Conservation (phyloP, 306 rosid genomes). For the Cicer judaicum region DNA sequence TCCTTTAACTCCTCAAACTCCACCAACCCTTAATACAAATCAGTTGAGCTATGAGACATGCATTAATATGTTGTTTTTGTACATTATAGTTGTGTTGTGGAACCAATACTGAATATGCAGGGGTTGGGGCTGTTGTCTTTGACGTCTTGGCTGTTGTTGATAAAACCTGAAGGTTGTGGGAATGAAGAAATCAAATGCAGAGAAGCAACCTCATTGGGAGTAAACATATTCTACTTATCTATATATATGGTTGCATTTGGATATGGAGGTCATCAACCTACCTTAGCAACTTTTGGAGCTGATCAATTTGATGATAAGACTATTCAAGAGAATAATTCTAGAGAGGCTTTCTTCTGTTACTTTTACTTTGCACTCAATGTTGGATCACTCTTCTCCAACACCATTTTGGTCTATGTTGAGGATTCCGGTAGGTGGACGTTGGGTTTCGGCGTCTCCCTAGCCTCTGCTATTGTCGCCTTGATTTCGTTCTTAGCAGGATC, state of each 20-base stretch:
- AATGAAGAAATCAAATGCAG: conserved; percentile 36
- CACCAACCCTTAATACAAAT: no score
- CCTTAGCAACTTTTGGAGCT: conserved; percentile 67
- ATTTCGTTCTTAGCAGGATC: conserved; percentile 46
- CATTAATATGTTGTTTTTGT: not conserved
- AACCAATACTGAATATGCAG: conserved; percentile 18
- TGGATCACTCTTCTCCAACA: conserved; percentile 68
- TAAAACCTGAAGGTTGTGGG: conserved; percentile 60
- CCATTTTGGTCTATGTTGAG: conserved; percentile 59
- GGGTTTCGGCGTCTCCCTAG: conserved; percentile 55
- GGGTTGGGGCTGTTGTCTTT: conserved; percentile 61
- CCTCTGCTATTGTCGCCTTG: conserved; percentile 56
- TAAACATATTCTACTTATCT: conserved; percentile 52
- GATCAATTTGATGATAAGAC: conserved; percentile 58
- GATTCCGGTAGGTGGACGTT: conserved; percentile 59
- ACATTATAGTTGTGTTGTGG: not conserved
- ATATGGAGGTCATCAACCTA: conserved; percentile 71
- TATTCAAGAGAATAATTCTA: conserved; percentile 3
- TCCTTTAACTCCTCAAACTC: no score
- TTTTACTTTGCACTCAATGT: conserved; percentile 69
- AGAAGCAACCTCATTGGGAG: conserved; percentile 48
- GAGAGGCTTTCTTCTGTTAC: conserved; percentile 57
- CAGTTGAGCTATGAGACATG: not conserved
- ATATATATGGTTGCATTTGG: conserved; percentile 66
- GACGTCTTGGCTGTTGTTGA: conserved; percentile 48